Conservation (phyloP, 2,329 filamentous ascomycete species). For the Aureobasidium mangrovei region DNA sequence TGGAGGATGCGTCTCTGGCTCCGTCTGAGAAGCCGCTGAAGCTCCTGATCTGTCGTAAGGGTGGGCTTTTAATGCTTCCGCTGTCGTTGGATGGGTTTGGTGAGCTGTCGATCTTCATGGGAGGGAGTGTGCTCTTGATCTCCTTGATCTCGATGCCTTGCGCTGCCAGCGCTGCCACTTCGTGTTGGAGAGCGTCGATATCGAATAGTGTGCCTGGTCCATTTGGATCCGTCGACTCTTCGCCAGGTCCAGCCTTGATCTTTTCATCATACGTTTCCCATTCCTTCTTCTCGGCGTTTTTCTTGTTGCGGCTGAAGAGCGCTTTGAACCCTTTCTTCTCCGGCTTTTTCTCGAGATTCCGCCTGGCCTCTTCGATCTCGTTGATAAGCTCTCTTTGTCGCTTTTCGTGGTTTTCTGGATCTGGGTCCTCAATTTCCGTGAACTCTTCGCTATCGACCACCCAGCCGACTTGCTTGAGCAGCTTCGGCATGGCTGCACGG, state of each 20-base stretch:
- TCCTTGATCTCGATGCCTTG: constrained; percentile 74
- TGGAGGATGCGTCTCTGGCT: constrained; percentile 3
- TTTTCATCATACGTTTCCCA: constrained; percentile 91
- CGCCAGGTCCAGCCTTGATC: constrained; percentile 34
- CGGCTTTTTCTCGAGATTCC: constrained; percentile 71
- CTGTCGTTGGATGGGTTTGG: not conserved
- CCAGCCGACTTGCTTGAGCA: constrained; percentile 85
- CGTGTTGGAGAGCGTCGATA: constrained; percentile 74
- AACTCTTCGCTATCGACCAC: constrained; percentile 88
- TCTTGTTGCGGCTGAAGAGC: constrained; percentile 77
- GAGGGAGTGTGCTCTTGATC: constrained; percentile 77
- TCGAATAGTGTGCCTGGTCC: constrained; percentile 69
- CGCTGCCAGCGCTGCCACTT: constrained; percentile 63
- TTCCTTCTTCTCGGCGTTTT: constrained; percentile 65
- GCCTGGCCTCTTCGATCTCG: constrained; percentile 91
- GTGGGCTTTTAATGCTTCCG: not conserved
- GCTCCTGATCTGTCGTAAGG: constrained; percentile 41
- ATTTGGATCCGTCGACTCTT: constrained; percentile 39
- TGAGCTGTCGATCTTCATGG: constrained; percentile 62
- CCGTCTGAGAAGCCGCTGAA: constrained; percentile 20
- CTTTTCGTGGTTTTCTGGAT: constrained; percentile 83
- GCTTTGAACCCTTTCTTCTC: constrained; percentile 58
- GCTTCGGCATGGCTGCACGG: constrained; percentile 77
- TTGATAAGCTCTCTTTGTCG: constrained; percentile 88
- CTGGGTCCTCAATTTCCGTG: constrained; percentile 90